Base-by-base conservation (phyloP, 176 grass and related monocot genomes). In the Melocanna baccifera region DNA sequence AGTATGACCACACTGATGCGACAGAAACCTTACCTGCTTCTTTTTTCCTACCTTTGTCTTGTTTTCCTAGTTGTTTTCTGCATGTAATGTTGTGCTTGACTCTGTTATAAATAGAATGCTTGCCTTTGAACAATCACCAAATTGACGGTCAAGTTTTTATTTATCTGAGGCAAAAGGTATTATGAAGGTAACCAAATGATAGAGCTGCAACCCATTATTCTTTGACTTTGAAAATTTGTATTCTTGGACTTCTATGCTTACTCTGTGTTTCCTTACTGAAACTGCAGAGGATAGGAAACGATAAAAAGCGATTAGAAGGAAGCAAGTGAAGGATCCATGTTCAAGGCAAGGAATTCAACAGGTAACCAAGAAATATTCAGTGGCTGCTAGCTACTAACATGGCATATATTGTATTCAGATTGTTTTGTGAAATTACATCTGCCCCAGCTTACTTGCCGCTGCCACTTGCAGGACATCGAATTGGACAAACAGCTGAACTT, bases 1-100 rank as follows among this genome's bases (percentile, higher is more conserved):
- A 57, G 47, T 58, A 82, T 69, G 51, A 82, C 29, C 5, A 50
- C 29, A 58, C 1, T 68, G 39, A 87, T 61, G 71, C 7, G 15
- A 82, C 62, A 40, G 22, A 76, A 76, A 82, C 23, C 51, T 82
- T 71, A 67, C 61, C 78, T 76, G 62, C 62, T 87, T 67, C 71
- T 48, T 43, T 68, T 81, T 45, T 19, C 50, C 9, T 69, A 82
- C 64, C 51, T 69, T 86, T 69, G 85, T 81, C 71, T 25, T 69
- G 39, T 40, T 40, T 26, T 48, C 22, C 37, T 51, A 48, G 71
- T 68, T 62, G 62, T 82, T 82, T 82, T 61, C 16, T 87, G 48
- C 50, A 29, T 76, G 62, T 68, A 75, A 22, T 75, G 6, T 82
- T 87, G 61, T 68, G 62, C 22, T 68, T 82, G 13, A 16, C 41